Conservation (phyloP, 495 filamentous ascomycete genomes). For the Ramalina intermedia region DNA sequence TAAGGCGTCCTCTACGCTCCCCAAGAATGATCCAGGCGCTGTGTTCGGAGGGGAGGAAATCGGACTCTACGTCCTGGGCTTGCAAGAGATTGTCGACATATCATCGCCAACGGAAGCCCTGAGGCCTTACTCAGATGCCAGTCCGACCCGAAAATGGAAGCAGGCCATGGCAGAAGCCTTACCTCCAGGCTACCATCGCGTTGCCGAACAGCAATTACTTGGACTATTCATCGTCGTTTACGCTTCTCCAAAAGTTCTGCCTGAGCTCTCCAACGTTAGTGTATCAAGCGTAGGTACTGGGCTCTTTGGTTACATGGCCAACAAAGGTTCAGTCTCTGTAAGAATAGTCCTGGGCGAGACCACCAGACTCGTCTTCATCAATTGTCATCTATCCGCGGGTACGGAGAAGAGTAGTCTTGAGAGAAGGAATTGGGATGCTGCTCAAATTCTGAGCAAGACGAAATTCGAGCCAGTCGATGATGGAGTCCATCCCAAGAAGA, state of each 20-base stretch:
- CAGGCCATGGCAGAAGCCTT: slow-evolving; percentile 52
- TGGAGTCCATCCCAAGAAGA: slow-evolving; percentile 33
- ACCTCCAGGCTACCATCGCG: slow-evolving; percentile 58
- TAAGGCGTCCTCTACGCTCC: slow-evolving; percentile 25
- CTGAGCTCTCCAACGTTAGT: slow-evolving; percentile 61
- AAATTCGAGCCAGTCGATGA: slow-evolving; percentile 58
- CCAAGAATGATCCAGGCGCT: slow-evolving; percentile 20
- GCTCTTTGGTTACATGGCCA: slow-evolving; percentile 81
- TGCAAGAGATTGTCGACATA: slow-evolving; percentile 88
- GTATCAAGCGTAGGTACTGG: slow-evolving; percentile 73
- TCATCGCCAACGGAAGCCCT: slow-evolving; percentile 49
- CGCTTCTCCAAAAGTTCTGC: slow-evolving; percentile 57
- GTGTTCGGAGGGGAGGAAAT: slow-evolving; percentile 41
- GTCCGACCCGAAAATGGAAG: slow-evolving; percentile 63
- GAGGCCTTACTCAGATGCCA: slow-evolving; percentile 58
- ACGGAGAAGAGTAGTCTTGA: slow-evolving; percentile 63
- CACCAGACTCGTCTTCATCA: slow-evolving; percentile 75
- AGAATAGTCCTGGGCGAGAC: slow-evolving; percentile 82
- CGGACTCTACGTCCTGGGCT: slow-evolving; percentile 75
- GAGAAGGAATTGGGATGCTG: slow-evolving; percentile 77
- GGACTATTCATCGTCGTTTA: slow-evolving; percentile 79
- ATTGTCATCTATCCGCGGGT: slow-evolving; percentile 81
- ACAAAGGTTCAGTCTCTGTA: slow-evolving; percentile 80
- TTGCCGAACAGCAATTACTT: slow-evolving; percentile 72
- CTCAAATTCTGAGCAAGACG: slow-evolving; percentile 57